Evolutionary conservation across 805 yeast species (phyloP).

Genomic region (Suhomyces canberraensis): DNA sequence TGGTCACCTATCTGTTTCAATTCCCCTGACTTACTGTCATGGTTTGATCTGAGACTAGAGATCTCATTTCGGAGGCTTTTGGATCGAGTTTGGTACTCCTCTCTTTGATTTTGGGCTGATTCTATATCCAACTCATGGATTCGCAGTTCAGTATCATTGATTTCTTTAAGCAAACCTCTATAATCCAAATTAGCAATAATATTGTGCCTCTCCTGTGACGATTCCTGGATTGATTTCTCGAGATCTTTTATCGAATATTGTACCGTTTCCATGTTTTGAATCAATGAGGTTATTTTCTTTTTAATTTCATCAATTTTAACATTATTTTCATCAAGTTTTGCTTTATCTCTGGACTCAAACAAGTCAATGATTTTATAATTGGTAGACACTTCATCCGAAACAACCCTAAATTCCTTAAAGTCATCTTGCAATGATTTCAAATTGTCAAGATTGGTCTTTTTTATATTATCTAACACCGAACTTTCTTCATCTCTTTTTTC

Average conservation of each 20-base stretch:
- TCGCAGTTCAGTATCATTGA: slow-evolving; percentile 32
- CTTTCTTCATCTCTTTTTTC: not conserved
- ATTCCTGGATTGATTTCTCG: slow-evolving; percentile 22
- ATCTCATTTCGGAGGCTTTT: slow-evolving; percentile 46
- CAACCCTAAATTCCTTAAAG: no score
- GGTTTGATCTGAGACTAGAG: slow-evolving; percentile 53
- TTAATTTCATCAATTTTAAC: slow-evolving; percentile 8
- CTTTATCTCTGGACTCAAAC: slow-evolving; percentile 20
- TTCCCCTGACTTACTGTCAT: slow-evolving; percentile 83
- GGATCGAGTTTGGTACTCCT: slow-evolving; percentile 59
- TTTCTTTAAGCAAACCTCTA: slow-evolving; percentile 40
- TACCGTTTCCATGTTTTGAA: not conserved
- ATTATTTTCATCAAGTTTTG: slow-evolving; percentile 22
- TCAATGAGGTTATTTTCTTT: not conserved
- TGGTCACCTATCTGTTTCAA: slow-evolving; percentile 79
- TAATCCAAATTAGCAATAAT: slow-evolving; percentile 64
- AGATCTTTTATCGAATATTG: slow-evolving; percentile 9
- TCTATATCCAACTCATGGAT: slow-evolving; percentile 47
- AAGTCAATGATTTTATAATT: slow-evolving; percentile 6
- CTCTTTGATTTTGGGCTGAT: slow-evolving; percentile 59
- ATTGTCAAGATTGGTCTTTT: not conserved
- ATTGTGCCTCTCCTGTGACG: slow-evolving; percentile 50
- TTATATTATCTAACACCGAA: not conserved
- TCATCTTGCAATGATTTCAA: not conserved
- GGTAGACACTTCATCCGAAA: not conserved